These are phyloP conservation scores for Ammopiptanthus mongolicus DNA, from an alignment of 306 rosid genomes.

Conservation along the genomic window DNA sequence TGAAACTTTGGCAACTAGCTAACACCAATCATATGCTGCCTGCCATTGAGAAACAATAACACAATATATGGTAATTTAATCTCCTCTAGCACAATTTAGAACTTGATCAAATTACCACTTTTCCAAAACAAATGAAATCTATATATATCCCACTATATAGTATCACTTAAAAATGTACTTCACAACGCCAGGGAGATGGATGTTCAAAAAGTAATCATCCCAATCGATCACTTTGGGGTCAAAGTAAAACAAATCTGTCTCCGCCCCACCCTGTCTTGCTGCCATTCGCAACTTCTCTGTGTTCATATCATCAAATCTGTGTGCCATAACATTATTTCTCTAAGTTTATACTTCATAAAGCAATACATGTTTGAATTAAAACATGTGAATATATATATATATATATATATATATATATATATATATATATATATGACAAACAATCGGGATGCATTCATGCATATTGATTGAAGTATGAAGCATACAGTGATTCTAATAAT, in stretches of 20 bases:
- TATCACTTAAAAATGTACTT: slow-evolving; percentile 62
- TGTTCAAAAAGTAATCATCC: slow-evolving; percentile 69
- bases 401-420: too few species aligned
- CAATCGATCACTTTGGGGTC: slow-evolving; percentile 66
- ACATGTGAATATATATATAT: neutral
- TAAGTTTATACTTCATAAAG: neutral
- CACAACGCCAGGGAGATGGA: slow-evolving; percentile 64
- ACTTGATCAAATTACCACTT: neutral
- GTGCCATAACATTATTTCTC: neutral
- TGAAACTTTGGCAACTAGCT: slow-evolving; percentile 22
- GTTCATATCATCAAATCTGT: slow-evolving; percentile 83
- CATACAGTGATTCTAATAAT: neutral
- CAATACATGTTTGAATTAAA: neutral
- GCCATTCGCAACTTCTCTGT: slow-evolving; percentile 62
- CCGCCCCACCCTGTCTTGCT: slow-evolving; percentile 40
- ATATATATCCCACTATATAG: neutral
- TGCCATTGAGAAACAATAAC: slow-evolving; percentile 6
- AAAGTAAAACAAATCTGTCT: slow-evolving; percentile 60
- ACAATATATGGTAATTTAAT: neutral
- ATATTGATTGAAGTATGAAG: too few species aligned
- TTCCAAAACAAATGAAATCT: neutral
- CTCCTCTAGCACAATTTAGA: slow-evolving; percentile 4
- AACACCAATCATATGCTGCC: neutral
- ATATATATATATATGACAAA: too few species aligned
- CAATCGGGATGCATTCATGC: too few species aligned